Percentiles rank a stretch among this genome's conserved stretches.
Conservation (phyloP, 768 basidiomycete genomes). For the Gymnopilus dilepis region DNA sequence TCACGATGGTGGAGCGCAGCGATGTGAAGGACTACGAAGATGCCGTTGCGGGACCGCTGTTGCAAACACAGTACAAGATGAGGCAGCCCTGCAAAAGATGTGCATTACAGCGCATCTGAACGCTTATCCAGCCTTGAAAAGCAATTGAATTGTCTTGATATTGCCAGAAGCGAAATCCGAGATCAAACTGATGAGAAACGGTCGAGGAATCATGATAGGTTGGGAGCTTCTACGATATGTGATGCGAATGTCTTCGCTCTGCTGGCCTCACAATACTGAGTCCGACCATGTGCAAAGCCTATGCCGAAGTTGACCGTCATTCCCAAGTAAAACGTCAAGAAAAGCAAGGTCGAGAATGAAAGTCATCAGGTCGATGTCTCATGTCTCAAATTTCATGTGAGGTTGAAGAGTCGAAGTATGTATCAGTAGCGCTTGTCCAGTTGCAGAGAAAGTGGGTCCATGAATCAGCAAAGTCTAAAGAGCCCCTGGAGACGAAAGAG, state of each 20-base stretch:
- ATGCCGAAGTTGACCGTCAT: not conserved
- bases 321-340: conserved; percentile 4
- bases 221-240: not conserved
- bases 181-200: not conserved
- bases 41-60: not conserved
- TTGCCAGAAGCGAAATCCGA: too few species aligned
- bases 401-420: too few species aligned
- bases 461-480: not conserved
- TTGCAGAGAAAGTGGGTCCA: not conserved
- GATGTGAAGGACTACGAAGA: not conserved
- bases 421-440: not conserved
- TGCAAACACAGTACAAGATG: not conserved
- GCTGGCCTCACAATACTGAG: not conserved
- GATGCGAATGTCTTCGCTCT: not conserved
- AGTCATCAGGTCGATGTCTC: not conserved
- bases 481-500: conserved; percentile 4
- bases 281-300: not conserved
- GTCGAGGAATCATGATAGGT: not conserved
- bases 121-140: too few species aligned
- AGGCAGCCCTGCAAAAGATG: not conserved
- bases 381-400: not conserved
- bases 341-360: not conserved
- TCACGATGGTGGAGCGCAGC: not conserved
- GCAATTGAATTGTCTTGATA: too few species aligned
- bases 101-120: too few species aligned